These are phyloP conservation scores for Aspergillus cejpii DNA, from an alignment of 2,329 filamentous ascomycete species.

Conservation along the genomic window DNA sequence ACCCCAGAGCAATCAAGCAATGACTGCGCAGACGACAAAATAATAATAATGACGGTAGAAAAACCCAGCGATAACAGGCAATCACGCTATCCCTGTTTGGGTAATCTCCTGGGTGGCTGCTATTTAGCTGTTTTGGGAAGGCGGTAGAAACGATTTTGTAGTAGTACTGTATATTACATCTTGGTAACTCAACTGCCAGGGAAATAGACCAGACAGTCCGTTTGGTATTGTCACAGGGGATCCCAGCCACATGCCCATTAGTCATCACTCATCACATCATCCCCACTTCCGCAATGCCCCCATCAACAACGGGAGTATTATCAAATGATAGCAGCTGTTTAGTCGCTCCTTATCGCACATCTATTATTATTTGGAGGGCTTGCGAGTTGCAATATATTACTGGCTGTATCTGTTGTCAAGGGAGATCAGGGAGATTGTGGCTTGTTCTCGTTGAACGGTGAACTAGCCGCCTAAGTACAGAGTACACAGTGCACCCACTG, in stretches of 20 bases:
- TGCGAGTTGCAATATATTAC: not conserved
- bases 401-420: not conserved
- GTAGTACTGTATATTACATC: not conserved
- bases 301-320: not conserved
- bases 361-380: not conserved
- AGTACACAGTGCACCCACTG: not conserved
- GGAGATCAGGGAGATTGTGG: constrained; percentile 1
- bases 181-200: not conserved
- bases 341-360: not conserved
- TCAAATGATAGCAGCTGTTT: not conserved
- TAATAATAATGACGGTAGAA: constrained; percentile 13
- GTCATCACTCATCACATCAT: constrained; percentile 15
- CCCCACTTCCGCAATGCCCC: constrained; percentile 21
- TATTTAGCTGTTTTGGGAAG: constrained; percentile 4
- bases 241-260: constrained; percentile 6
- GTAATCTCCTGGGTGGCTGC: constrained; percentile 3
- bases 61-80: constrained; percentile 13
- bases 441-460: not conserved
- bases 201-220: constrained; percentile 1
- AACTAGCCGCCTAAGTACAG: not conserved
- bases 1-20: not conserved
- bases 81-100: constrained; percentile 11
- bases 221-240: constrained; percentile 20
- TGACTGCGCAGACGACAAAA: not conserved
- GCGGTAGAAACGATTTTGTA: constrained; percentile 10